Evolutionary conservation across 2,329 filamentous ascomycete species (phyloP), one percentile per base, ranked within the genome.

Genomic region (Drechmeria coniospora): DNA sequence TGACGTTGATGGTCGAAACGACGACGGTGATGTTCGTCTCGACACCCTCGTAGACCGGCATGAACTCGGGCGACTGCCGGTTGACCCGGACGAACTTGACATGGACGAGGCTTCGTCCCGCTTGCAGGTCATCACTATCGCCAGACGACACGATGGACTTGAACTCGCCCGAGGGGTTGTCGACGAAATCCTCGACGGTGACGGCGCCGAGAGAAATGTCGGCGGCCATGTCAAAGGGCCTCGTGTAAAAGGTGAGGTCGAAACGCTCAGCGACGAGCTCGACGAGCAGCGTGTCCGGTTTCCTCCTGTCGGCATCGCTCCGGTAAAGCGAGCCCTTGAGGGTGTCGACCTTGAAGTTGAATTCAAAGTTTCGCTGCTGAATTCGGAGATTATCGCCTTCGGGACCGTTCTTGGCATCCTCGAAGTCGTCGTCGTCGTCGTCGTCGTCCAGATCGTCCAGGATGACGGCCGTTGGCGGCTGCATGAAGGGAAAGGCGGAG

Each of bases 101-200:
- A 28, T 77, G 74, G 39, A 98, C 81, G 9, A 98, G 67, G 40
- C 92, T 83, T 33, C 80, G 71, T 34, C 81, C 74, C 32, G 79
- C 71, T 25, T 76, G 68, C 15, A 78, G 74, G 44, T 92, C 87
- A 23, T 76, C 70, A 6, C 57, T 53, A 26, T 77, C 73, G 0
- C 70, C 71, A 1, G 90, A 94, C 0, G 86, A 92, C n/a, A 99
- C 73, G 27, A 99, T 92, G 15, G 87, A 87, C 54, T 90, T 93
- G 62, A 99, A 98, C 44, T 95, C 87, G 6, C 79, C 77, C 0
- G 81, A 61, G 0, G 84, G 75, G 29, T 87, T 79, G 38, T 90
- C 87, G 7, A 99, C 87, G 46, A 95, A 86, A 46, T 99, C 90
- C 44, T 95, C 87, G 3, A 98, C 74, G 1, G 78, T 82, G 12